Evolutionary conservation across 345 rosid genomes (phyloP).

Genomic region (Heritiera littoralis): DNA sequence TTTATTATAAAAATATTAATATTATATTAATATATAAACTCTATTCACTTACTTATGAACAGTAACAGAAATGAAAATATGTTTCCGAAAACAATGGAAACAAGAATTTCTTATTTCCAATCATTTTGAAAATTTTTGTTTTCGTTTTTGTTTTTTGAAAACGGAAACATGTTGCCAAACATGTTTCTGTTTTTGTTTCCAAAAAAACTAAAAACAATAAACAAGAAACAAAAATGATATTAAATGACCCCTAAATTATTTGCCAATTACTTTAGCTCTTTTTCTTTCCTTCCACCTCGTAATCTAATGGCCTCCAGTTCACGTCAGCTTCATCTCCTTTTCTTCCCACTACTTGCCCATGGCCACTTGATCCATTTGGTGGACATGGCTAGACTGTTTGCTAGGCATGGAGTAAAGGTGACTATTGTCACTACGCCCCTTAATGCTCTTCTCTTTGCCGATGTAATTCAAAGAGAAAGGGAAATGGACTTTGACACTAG

Average conservation of each 20-base stretch:
- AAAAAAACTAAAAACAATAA: too few relatives aligned
- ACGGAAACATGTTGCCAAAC: too few relatives aligned
- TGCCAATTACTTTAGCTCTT: not conserved
- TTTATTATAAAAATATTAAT: too few relatives aligned
- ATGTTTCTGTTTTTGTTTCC: too few relatives aligned
- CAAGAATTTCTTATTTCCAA: too few relatives aligned
- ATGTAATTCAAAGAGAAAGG: slow-evolving; percentile 26
- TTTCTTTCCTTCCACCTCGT: not conserved
- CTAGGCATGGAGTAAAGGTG: slow-evolving; percentile 37
- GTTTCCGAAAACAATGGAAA: too few relatives aligned
- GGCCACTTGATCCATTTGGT: slow-evolving; percentile 51
- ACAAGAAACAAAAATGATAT: too few relatives aligned
- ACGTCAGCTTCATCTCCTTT: not conserved
- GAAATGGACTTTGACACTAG: slow-evolving; percentile 26
- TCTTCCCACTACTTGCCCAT: slow-evolving; percentile 15
- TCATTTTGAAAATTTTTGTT: too few relatives aligned
- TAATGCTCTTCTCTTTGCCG: slow-evolving; percentile 40
- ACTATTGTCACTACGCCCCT: slow-evolving; percentile 54
- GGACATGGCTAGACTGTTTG: slow-evolving; percentile 60
- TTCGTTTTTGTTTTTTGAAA: too few relatives aligned
- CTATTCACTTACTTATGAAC: too few relatives aligned
- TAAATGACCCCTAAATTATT: not conserved
- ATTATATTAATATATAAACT: too few relatives aligned
- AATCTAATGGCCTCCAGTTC: not conserved
- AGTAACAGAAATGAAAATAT: too few relatives aligned